phyloP scores from a whole-genome alignment of 176 grass and related monocot species.

The Oryza longistaminata region DNA sequence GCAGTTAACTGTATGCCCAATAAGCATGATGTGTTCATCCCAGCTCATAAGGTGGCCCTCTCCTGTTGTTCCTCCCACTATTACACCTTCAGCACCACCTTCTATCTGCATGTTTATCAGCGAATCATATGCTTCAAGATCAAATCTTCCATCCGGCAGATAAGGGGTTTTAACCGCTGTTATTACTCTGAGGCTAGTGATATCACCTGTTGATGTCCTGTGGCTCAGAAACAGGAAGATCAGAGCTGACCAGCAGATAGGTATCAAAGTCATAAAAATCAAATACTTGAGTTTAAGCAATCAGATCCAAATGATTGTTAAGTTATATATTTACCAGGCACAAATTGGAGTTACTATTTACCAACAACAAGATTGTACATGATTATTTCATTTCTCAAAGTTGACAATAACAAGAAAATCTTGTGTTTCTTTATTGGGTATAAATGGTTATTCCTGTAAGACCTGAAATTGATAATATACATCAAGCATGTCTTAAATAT shows the following conservation, averaged over 20 bases:
- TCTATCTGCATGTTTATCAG: conserved; percentile 79
- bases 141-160: conserved; percentile 96
- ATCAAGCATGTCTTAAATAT: neutral
- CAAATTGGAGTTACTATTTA: neutral
- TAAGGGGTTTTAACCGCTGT: conserved; percentile 92
- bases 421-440: neutral
- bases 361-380: neutral
- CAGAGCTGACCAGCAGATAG: conserved; percentile 16
- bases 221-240: conserved; percentile 28
- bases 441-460: neutral
- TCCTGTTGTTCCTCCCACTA: conserved; percentile 88
- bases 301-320: conserved; percentile 1
- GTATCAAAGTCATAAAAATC: neutral
- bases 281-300: neutral
- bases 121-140: conserved; percentile 93
- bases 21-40: conserved; percentile 99
- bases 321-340: neutral
- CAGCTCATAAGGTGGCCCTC: conserved; percentile 99
- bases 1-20: conserved; percentile 93
- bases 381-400: neutral
- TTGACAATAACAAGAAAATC: neutral
- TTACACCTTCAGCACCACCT: conserved; percentile 77
- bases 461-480: neutral
- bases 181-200: conserved; percentile 67
- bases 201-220: conserved; percentile 78